Percentiles rank a stretch among this genome's conserved stretches.
Conservation (phyloP, 768 basidiomycete species). For the Boletus rubescentipes region DNA sequence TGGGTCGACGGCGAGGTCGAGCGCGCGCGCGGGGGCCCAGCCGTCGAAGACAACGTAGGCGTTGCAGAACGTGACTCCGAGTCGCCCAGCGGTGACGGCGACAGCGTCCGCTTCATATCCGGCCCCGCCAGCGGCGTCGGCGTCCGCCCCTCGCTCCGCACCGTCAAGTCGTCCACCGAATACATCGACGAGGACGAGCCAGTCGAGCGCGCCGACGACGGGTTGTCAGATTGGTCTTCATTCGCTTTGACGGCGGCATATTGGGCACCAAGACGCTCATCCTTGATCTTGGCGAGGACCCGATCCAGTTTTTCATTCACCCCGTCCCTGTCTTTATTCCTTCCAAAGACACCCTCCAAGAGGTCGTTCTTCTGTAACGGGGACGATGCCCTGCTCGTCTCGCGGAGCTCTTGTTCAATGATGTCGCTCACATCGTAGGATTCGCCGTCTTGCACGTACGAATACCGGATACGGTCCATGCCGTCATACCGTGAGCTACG, state of each 20-base stretch:
- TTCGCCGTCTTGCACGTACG: constrained; percentile 92
- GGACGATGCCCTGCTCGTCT: constrained; percentile 35
- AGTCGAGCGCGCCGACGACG: constrained; percentile 29
- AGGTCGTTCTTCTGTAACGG: constrained; percentile 51
- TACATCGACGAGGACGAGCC: constrained; percentile 52
- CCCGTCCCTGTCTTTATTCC: constrained; percentile 58
- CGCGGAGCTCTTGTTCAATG: constrained; percentile 85
- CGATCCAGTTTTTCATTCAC: constrained; percentile 70
- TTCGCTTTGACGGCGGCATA: constrained; percentile 9
- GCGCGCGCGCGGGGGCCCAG: constrained; percentile 17
- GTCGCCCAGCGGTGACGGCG: constrained; percentile 20
- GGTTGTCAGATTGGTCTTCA: constrained; percentile 22
- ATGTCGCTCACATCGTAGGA: constrained; percentile 93
- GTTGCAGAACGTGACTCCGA: constrained; percentile 27
- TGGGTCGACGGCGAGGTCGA: constrained; percentile 24
- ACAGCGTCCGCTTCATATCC: constrained; percentile 21
- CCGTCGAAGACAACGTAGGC: constrained; percentile 22
- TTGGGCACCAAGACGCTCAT: constrained; percentile 46
- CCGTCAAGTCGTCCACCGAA: constrained; percentile 45
- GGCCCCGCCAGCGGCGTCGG: constrained; percentile 28
- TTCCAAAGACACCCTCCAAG: constrained; percentile 62
- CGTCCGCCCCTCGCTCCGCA: constrained; percentile 23
- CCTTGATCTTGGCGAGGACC: constrained; percentile 74
- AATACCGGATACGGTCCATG: constrained; percentile 82
- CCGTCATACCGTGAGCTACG: constrained; percentile 77